Base-by-base conservation (phyloP, 176 grass and related monocot species). In the Oryza australiensis region DNA sequence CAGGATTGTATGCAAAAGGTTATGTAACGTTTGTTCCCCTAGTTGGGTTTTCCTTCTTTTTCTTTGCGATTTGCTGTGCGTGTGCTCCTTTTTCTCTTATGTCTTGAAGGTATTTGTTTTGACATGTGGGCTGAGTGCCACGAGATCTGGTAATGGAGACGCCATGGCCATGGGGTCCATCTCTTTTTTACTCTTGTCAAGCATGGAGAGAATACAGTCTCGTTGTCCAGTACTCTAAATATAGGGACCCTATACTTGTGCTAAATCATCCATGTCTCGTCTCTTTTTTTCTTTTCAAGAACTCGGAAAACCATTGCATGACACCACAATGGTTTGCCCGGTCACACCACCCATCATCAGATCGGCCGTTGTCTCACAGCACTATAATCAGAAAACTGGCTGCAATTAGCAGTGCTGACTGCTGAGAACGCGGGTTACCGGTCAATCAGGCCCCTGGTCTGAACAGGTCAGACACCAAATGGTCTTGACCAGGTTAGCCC, bases 341-440 rank as follows among this genome's bases (percentile, higher is more conserved):
- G 46, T 49, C 14, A 49, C 15, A 49, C 46, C 46, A 49, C 46
- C 46, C 46, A 49, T 49, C 46, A 18, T n/a, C 16, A 22, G 51
- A 55, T 22, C 51, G 51, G 18, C 7, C 20, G 48, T 53, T 7
- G 5, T 1, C 6, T 53, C 49, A 5, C 3, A 51, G 49, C 15
- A 53, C 83, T 48, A 38, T 40, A 79, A 38, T 13, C n/a, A n/a
- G 75, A 37, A 85, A 78, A 23, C 30, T 24, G 12, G 45, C n/a
- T 3, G 12, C 33, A 48, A 68, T 30, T 34, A 15, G 6, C 83
- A 0, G 26, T 48, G 33, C 37, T 0, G 38, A 0, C 20, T 48
- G 33, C 37, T 0, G 38, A 26, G 35, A 23, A 9, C 75, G 70
- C 30, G 42, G 28, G 32, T 63, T 77, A 66, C 48, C 10, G 6